phyloP scores from a whole-genome alignment of 768 basidiomycete species.

The Chlorophyllum brunneum region DNA sequence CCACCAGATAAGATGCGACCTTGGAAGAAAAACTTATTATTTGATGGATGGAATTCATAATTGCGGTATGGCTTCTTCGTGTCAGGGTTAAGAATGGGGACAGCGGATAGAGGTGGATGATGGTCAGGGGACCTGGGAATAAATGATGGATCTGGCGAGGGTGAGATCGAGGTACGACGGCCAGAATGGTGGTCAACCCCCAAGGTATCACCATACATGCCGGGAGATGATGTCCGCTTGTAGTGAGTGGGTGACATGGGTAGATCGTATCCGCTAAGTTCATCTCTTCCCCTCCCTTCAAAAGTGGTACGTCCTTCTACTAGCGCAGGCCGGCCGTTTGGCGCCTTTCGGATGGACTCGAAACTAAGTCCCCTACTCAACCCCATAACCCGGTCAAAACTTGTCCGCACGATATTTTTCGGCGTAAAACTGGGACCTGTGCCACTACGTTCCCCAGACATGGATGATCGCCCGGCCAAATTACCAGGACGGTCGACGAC shows the following conservation, averaged over 20 bases:
- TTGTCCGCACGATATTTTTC: constrained; percentile 44
- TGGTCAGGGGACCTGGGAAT: constrained; percentile 24
- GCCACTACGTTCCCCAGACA: constrained; percentile 20
- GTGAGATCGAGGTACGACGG: constrained; percentile 23
- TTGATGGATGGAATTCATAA: constrained; percentile 64
- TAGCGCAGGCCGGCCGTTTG: constrained; percentile 18
- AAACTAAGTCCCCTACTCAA: constrained; percentile 48
- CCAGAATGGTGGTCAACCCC: constrained; percentile 15
- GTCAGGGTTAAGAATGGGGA: constrained; percentile 31
- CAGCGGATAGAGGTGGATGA: constrained; percentile 31
- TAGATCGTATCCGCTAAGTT: constrained; percentile 25
- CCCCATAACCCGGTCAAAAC: constrained; percentile 58
- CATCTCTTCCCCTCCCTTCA: constrained; percentile 31
- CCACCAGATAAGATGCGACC: constrained; percentile 82
- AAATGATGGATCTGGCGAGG: constrained; percentile 33
- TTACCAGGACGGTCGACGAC: constrained; percentile 28
- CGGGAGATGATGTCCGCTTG: constrained; percentile 15
- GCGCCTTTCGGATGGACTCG: constrained; percentile 41
- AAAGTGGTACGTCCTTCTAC: constrained; percentile 22
- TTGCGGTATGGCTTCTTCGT: constrained; percentile 46
- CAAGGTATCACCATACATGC: not conserved
- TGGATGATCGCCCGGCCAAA: constrained; percentile 23
- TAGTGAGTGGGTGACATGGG: constrained; percentile 17
- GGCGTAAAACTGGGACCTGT: constrained; percentile 19
- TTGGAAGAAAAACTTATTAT: constrained; percentile 70